These are phyloP conservation scores for Neopestalotiopsis sp. DNA, from an alignment of 2,329 filamentous ascomycete genomes.

Conservation along the genomic window DNA sequence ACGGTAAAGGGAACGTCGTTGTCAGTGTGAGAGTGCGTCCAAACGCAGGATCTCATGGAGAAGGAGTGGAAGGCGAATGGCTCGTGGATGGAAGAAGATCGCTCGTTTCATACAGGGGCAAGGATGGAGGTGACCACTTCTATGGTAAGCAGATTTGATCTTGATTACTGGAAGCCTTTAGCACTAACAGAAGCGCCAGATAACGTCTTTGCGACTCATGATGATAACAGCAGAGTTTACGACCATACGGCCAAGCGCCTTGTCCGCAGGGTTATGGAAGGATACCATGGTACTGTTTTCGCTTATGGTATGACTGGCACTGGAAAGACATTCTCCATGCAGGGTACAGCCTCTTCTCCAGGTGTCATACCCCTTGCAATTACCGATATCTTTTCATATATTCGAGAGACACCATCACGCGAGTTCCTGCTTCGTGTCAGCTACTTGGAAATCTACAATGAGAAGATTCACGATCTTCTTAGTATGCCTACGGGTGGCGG, in stretches of 20 bases:
- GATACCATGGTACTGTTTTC: conserved; percentile 97
- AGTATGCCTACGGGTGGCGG: conserved; percentile 70
- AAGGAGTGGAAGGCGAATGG: conserved; percentile 80
- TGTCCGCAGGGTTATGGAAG: conserved; percentile 97
- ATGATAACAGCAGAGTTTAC: conserved; percentile 94
- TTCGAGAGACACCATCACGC: conserved; percentile 91
- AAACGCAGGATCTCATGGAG: conserved; percentile 69
- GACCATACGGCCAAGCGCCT: conserved; percentile 92
- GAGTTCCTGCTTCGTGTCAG: conserved; percentile 96
- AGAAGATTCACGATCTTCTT: conserved; percentile 92
- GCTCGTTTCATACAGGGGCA: conserved; percentile 81
- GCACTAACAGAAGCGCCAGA: conserved; percentile 57
- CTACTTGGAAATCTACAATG: conserved; percentile 99
- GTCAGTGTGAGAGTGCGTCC: conserved; percentile 95
- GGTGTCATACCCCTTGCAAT: conserved; percentile 97
- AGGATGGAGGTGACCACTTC: conserved; percentile 88
- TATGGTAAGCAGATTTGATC: conserved; percentile 70
- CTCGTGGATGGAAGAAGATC: conserved; percentile 85
- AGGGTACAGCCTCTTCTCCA: conserved; percentile 92
- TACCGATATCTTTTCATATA: conserved; percentile 99
- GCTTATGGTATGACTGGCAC: conserved; percentile 99
- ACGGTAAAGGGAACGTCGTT: conserved; percentile 91
- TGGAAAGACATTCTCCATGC: conserved; percentile 99
- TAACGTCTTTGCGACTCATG: conserved; percentile 93
- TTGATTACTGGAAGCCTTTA: not conserved